These are phyloP conservation scores for Podila clonocystis DNA, from an alignment of 192 early-diverging fungal species.

Conservation along the genomic window DNA sequence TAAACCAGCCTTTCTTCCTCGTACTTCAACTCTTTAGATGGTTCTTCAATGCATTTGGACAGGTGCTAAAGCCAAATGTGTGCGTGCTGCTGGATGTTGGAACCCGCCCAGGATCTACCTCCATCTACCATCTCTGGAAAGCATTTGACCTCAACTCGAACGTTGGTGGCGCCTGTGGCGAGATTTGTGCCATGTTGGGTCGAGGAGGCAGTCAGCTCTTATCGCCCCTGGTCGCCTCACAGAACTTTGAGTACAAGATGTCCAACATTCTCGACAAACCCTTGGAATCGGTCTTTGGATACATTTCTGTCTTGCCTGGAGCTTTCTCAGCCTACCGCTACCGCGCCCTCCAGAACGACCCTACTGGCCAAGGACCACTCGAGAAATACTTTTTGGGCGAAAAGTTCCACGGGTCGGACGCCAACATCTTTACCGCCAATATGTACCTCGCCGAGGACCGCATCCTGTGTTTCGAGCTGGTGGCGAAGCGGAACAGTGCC, in stretches of 20 bases:
- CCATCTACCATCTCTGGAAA: conserved; percentile 76
- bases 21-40: conserved; percentile 43
- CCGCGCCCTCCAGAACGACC: conserved; percentile 74
- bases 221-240: conserved; percentile 68
- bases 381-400: conserved; percentile 82
- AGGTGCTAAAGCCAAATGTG: conserved; percentile 64
- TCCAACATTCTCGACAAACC: conserved; percentile 75
- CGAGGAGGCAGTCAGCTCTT: conserved; percentile 54
- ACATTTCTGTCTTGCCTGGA: conserved; percentile 87
- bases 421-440: conserved; percentile 79
- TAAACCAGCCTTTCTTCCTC: background rate
- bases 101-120: conserved; percentile 65
- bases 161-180: conserved; percentile 73
- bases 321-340: conserved; percentile 90
- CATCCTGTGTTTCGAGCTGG: conserved; percentile 87
- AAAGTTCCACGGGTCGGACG: conserved; percentile 62
- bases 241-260: conserved; percentile 82
- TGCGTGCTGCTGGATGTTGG: conserved; percentile 74
- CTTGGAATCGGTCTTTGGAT: conserved; percentile 86
- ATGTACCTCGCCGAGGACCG: conserved; percentile 89
- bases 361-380: conserved; percentile 69
- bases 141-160: conserved; percentile 70
- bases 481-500: conserved; percentile 71
- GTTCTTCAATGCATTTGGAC: conserved; percentile 76
- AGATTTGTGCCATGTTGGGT: conserved; percentile 69